phyloP scores from a whole-genome alignment of 2,329 filamentous ascomycete genomes.

The Neocucurbitaria cava region DNA sequence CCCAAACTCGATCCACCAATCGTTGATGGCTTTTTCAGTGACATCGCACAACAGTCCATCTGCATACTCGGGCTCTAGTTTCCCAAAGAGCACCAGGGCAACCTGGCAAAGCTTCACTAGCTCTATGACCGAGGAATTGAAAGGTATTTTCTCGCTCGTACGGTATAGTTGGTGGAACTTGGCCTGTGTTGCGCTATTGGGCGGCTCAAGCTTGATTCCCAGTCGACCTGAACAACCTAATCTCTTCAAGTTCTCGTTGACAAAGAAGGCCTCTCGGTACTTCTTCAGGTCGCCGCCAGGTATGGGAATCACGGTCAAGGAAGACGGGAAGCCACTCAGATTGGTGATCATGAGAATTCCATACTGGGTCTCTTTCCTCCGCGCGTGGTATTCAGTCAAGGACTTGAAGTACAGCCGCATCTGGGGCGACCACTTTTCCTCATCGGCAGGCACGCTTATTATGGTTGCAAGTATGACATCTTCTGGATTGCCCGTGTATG shows the following conservation, averaged over 20 bases:
- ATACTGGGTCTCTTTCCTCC: conserved; percentile 79
- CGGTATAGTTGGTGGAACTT: conserved; percentile 94
- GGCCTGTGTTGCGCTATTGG: conserved; percentile 80
- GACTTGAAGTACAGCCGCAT: conserved; percentile 86
- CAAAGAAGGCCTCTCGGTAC: conserved; percentile 83
- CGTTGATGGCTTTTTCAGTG: conserved; percentile 85
- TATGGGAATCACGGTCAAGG: conserved; percentile 88
- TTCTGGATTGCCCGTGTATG: conserved; percentile 85
- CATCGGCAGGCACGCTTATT: conserved; percentile 80
- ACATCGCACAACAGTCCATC: conserved; percentile 93
- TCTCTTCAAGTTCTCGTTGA: conserved; percentile 93
- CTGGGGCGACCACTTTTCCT: conserved; percentile 78
- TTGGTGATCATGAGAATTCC: conserved; percentile 95
- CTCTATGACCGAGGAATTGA: conserved; percentile 82
- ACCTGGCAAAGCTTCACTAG: conserved; percentile 91
- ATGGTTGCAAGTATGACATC: conserved; percentile 82
- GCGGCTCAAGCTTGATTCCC: conserved; percentile 79
- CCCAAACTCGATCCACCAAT: conserved; percentile 97
- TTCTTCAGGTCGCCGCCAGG: conserved; percentile 84
- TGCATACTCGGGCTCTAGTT: conserved; percentile 84
- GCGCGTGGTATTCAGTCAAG: conserved; percentile 82
- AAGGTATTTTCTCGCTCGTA: conserved; percentile 80
- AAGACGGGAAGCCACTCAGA: conserved; percentile 87
- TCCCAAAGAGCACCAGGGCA: conserved; percentile 85
- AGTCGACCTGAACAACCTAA: conserved; percentile 90